Evolutionary conservation across 2,329 filamentous ascomycete species (phyloP), one percentile per base, ranked within the genome.

Genomic region (Parastagonospora nodorum): DNA sequence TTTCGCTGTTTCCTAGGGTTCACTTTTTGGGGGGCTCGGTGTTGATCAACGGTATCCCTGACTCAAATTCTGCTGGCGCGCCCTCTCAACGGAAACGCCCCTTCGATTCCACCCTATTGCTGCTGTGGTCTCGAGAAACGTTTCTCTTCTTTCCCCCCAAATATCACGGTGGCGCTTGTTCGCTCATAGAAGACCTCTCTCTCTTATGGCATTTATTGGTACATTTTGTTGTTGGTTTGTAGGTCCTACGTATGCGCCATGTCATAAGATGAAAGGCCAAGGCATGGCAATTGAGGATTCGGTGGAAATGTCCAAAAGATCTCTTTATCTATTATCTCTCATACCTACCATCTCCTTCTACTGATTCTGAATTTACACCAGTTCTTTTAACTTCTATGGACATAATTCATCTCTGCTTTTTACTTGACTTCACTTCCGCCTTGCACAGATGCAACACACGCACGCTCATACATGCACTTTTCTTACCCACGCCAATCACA

Each of bases 341-440:
- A 54, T 45, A 48, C 47, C 54, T 49, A 24, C 47, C n/a, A n/a
- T 15, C 14, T 14, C 1, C 5, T 8, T n/a, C 14, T 36, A 11
- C 8, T 36, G 11, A 54, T 43, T 44, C 43, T 42, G 52, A 43
- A 50, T 52, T 48, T 53, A 57, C 45, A 39, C 37, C 37, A 24
- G 7, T 27, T 10, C 15, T 32, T 57, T 61, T 59, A 57, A 58
- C 60, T 68, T 69, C 58, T 67, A 67, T 68, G 66, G 60, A 68
- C 55, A 68, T 68, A 69, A 64, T 69, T 67, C 57, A 52, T 43
- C 53, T 49, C 44, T 51, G 36, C 50, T 45, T 43, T 43, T 45
- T 29, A 45, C 32, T 24, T 11, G n/a, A 14, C 39, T 12, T 14
- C 24, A 31, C n/a, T 42, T 10, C 33, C 29, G 15, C 29, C 29